Evolutionary conservation across 805 yeast species (phyloP).

Genomic region (Metschnikowia shivogae): DNA sequence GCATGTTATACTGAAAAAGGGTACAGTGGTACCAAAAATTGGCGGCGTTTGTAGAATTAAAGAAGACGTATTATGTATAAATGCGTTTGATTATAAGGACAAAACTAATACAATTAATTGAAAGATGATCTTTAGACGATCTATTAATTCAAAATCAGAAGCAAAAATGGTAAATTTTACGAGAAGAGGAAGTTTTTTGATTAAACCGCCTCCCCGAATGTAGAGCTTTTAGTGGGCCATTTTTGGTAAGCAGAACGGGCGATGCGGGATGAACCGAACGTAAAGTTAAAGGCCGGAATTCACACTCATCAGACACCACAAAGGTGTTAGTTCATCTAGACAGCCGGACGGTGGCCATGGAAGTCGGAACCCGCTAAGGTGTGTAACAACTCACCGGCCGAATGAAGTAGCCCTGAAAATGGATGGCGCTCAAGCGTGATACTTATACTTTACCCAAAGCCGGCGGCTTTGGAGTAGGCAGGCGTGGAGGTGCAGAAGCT

Average conservation of each 20-base stretch:
- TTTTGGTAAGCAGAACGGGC: slow-evolving; percentile 1
- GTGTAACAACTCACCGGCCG: slow-evolving; percentile 52
- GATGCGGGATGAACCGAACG: slow-evolving; percentile 6
- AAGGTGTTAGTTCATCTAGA: slow-evolving; percentile 29
- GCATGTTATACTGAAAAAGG: no score
- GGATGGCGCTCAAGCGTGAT: slow-evolving; percentile 35
- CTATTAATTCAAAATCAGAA: no score
- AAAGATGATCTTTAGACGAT: no score
- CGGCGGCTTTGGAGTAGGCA: slow-evolving; percentile 38
- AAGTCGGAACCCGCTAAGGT: slow-evolving; percentile 54
- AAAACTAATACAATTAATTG: no score
- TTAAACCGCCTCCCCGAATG: no score
- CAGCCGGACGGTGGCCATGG: slow-evolving; percentile 16
- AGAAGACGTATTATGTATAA: no score
- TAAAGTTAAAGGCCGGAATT: slow-evolving; percentile 13
- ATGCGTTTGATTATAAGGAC: no score
- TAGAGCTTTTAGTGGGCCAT: slow-evolving; percentile 1
- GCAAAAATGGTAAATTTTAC: no score
- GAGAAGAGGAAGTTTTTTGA: no score
- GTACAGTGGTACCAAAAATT: no score
- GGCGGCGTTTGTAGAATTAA: no score
- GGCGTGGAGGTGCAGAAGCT: slow-evolving; percentile 42
- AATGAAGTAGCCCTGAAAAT: slow-evolving; percentile 44
- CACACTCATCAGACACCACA: slow-evolving; percentile 44
- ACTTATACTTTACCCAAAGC: slow-evolving; percentile 40